Evolutionary conservation across 2,329 filamentous ascomycete species (phyloP), one percentile per base, ranked within the genome.

Genomic region (Fusarium metavorans): DNA sequence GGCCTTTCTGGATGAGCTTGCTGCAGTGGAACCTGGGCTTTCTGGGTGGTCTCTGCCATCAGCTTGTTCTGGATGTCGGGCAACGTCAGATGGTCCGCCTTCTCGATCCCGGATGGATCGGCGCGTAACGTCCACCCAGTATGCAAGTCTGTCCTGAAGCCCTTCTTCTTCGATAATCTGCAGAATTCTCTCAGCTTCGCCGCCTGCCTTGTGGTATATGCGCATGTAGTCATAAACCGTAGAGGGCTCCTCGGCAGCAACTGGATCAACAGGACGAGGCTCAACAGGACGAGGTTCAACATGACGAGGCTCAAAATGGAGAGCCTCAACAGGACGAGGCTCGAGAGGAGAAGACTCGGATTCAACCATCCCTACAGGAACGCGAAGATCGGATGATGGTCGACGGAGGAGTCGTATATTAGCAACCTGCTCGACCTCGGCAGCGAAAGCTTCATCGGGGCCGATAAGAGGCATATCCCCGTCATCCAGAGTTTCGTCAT

Each of bases 101-200:
- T 76, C 70, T 37, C 72, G 67, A 13, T 70, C 69, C 10, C 59
- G 65, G 50, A 77, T 71, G 80, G 77, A 77, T 48, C 75, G 75
- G 6, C 76, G 85, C 70, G 91, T 89, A 27, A 89, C 83, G 35
- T 87, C 85, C 13, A 92, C 86, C 85, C 91, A 90, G 79, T 90
- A 90, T 13, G 85, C 84, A 37, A 94, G 85, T 59, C 88, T 87
- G 13, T 90, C 88, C 65, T 89, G 85, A 3, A 90, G 85, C 6
- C 88, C 86, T 75, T 93, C 91, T 41, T 90, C 87, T 43, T 88
- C 87, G 35, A 93, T 91, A 25, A 93, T 90, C 45, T 86, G 84
- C 4, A 92, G 74, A 30, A 93, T 90, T 68, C 86, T 87, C 39
- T 88, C 85, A 0, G 87, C 87, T 74, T 93, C 87, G 6, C 91